phyloP scores from a whole-genome alignment of 2,329 filamentous ascomycete genomes.

The Hirsutella minnesotensis region DNA sequence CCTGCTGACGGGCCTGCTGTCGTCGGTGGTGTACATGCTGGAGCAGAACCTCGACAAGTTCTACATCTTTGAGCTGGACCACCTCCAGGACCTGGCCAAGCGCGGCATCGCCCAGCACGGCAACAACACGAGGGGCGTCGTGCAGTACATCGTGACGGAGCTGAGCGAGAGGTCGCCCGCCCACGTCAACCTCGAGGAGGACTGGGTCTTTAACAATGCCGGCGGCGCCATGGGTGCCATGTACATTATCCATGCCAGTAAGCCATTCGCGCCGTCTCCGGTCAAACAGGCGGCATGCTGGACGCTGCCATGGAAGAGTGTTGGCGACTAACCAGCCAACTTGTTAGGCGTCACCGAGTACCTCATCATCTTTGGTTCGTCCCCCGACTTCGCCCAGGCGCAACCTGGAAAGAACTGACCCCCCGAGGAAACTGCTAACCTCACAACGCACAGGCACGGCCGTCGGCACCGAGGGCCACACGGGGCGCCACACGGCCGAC shows the following conservation, averaged over 20 bases:
- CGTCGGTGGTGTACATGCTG: slow-evolving; percentile 40
- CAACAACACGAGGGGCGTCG: slow-evolving; percentile 60
- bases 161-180: slow-evolving; percentile 38
- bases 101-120: slow-evolving; percentile 57
- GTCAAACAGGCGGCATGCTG: no score
- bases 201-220: slow-evolving; percentile 89
- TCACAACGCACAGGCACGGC: slow-evolving; percentile 42
- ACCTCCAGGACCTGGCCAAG: slow-evolving; percentile 57
- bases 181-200: slow-evolving; percentile 59
- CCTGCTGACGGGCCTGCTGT: slow-evolving; percentile 40
- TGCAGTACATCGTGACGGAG: slow-evolving; percentile 58
- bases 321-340: not conserved
- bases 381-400: no score
- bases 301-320: no score
- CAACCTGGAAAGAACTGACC: no score
- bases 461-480: slow-evolving; percentile 78
- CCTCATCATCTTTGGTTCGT: slow-evolving; percentile 66
- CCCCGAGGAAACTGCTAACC: not conserved
- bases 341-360: slow-evolving; percentile 66
- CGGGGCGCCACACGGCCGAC: slow-evolving; percentile 79
- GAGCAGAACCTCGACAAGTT: slow-evolving; percentile 50
- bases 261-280: slow-evolving; percentile 16
- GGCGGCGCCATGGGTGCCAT: slow-evolving; percentile 86
- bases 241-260: slow-evolving; percentile 81
- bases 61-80: slow-evolving; percentile 62